Evolutionary conservation across 2,329 filamentous ascomycete species (phyloP), one percentile per base, ranked within the genome.

Genomic region (Orbilia blumenaviensis): DNA sequence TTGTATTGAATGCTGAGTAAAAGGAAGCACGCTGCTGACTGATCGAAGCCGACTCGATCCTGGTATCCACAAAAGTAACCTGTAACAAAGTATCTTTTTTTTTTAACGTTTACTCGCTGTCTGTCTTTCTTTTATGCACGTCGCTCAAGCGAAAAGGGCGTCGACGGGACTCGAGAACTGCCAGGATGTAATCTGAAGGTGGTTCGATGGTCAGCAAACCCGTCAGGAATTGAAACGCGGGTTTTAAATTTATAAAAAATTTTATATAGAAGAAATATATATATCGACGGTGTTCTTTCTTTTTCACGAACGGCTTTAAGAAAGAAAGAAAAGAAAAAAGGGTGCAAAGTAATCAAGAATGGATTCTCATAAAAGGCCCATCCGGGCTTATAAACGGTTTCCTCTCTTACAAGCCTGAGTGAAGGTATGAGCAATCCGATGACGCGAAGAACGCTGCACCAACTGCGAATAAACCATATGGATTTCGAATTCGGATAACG

Each of bases 371-470:
- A 9, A 34, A 18, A 54, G n/a, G 4, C 27, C 48, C 27, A 16
- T 54, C 46, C 29, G 12, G 14, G 10, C 29, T 56, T 56, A 56
- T 56, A 56, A 56, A 56, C 18, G 52, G 23, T 38, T 61, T 14
- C 36, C 48, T 58, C n/a, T n/a, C 67, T 72, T 46, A 72, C 67
- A 38, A 64, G 58, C 58, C n/a, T 25, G 23, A n/a, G 23, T 44
- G 14, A 58, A 42, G 44, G 32, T 32, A 76, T 76, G 72, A 76
- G 72, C 72, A 76, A 76, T 76, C 54, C 60, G 72, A 76, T 69
- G 72, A 76, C 72, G 72, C 72, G 72, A 76, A 63, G n/a, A 48
- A 54, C 48, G 46, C 23, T 18, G 44, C 44, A 48, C 44, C 44
- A 48, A 48, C 44, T 54, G 48, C 48, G 48, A 54, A 36, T 58